A percentile compares a stretch with the other conserved stretches of the same genome.
These are phyloP conservation scores for Hypomyces rosellus DNA, from an alignment of 2,329 filamentous ascomycete genomes.

Conservation along the genomic window DNA sequence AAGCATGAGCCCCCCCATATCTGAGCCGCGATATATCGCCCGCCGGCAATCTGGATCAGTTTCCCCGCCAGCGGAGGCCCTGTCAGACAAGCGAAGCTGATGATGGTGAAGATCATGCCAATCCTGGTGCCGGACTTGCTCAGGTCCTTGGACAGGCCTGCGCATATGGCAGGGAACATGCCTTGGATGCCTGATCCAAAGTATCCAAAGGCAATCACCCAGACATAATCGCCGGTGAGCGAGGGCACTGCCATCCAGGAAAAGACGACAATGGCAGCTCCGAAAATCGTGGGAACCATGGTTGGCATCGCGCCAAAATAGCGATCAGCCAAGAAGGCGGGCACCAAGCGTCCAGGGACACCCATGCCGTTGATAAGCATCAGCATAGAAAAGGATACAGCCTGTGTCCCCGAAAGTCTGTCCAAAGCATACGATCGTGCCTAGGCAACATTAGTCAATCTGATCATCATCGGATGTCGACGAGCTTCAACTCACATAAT, in stretches of 20 bases:
- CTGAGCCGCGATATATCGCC: conserved; percentile 45
- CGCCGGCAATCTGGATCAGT: conserved; percentile 37
- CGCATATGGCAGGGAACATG: conserved; percentile 52
- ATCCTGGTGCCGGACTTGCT: conserved; percentile 50
- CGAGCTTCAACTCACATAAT: conserved; percentile 28
- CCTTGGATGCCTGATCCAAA: conserved; percentile 58
- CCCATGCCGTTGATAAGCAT: conserved; percentile 55
- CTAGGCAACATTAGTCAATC: conserved; percentile 16
- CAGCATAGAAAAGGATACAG: conserved; percentile 50
- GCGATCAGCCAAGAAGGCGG: conserved; percentile 48
- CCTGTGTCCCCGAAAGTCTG: conserved; percentile 40
- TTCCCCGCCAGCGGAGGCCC: conserved; percentile 50
- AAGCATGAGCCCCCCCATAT: conserved; percentile 42
- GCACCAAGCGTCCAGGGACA: conserved; percentile 48
- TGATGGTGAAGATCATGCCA: conserved; percentile 54
- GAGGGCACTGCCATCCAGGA: conserved; percentile 48
- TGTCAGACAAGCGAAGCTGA: conserved; percentile 47
- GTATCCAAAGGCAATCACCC: conserved; percentile 58
- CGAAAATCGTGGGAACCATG: conserved; percentile 44
- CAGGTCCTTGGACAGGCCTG: conserved; percentile 44
- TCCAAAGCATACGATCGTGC: conserved; percentile 34
- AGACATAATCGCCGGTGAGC: conserved; percentile 42
- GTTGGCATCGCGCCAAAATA: conserved; percentile 50
- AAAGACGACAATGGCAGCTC: conserved; percentile 38
- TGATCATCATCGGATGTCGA: too few species aligned